Evolutionary conservation across 306 rosid species (phyloP).

Genomic region (Trifolium repens): DNA sequence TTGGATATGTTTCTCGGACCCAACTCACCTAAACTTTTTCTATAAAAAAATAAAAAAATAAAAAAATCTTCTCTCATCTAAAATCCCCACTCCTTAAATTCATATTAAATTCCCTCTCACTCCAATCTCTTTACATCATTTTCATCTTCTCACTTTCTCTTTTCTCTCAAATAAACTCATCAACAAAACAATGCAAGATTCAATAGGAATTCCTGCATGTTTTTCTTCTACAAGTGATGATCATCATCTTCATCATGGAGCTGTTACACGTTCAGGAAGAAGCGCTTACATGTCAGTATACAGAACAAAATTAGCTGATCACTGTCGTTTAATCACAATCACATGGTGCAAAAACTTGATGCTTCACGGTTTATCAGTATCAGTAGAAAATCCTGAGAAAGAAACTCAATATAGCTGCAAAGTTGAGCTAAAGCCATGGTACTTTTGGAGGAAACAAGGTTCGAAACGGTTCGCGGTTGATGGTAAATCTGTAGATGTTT

Average conservation of each 20-base stretch:
- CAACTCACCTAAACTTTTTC: neutral
- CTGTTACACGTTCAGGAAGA: conserved; percentile 69
- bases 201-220: conserved; percentile 78
- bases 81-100: neutral
- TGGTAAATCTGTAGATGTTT: conserved; percentile 61
- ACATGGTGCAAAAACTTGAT: conserved; percentile 89
- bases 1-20: neutral
- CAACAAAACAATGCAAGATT: conserved; percentile 68
- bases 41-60: too few relatives aligned
- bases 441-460: conserved; percentile 92
- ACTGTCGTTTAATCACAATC: conserved; percentile 71
- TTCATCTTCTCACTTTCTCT: conserved; percentile 16
- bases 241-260: conserved; percentile 48
- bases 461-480: conserved; percentile 72
- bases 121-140: conserved; percentile 35
- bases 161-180: neutral
- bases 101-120: conserved; percentile 25
- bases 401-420: conserved; percentile 63
- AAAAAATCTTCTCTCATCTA: conserved; percentile 40
- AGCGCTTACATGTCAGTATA: conserved; percentile 69
- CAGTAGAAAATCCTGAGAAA: conserved; percentile 66
- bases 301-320: conserved; percentile 76
- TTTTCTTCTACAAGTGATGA: conserved; percentile 64
- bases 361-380: conserved; percentile 78
- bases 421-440: conserved; percentile 93